A percentile compares a stretch with the other conserved stretches of the same genome.
Conservation (phyloP, 768 basidiomycete genomes). For the Suillus paluster region DNA sequence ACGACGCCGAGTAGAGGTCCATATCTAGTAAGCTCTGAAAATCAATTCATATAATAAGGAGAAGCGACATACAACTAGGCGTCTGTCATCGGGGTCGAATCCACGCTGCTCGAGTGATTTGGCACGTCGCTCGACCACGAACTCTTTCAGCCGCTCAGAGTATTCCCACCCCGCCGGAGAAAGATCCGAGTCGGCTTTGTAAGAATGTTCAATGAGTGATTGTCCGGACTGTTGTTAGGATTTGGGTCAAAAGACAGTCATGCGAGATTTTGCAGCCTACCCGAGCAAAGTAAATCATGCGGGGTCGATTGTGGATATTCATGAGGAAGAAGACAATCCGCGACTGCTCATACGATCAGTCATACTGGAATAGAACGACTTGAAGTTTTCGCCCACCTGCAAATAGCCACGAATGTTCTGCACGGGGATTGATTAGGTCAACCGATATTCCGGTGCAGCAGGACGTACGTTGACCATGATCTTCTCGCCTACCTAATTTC, state of each 20-base stretch:
- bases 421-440: slow-evolving; percentile 5
- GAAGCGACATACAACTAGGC: slow-evolving; percentile 60
- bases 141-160: slow-evolving; percentile 85
- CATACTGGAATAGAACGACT: not conserved
- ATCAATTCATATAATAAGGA: not conserved
- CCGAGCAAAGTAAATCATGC: slow-evolving; percentile 95
- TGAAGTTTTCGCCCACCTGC: slow-evolving; percentile 50
- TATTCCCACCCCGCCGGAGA: slow-evolving; percentile 97
- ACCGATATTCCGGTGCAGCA: not conserved
- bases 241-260: slow-evolving; percentile 1
- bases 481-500: slow-evolving; percentile 83
- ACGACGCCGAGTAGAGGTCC: slow-evolving; percentile 93
- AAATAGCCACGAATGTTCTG: slow-evolving; percentile 89
- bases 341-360: slow-evolving; percentile 53
- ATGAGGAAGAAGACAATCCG: slow-evolving; percentile 98
- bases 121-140: slow-evolving; percentile 82
- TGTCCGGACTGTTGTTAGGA: slow-evolving; percentile 86
- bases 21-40: slow-evolving; percentile 61
- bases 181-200: slow-evolving; percentile 97
- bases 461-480: slow-evolving; percentile 81
- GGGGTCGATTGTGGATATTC: slow-evolving; percentile 95
- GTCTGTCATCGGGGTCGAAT: slow-evolving; percentile 59
- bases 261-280: slow-evolving; percentile 48
- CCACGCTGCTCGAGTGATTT: slow-evolving; percentile 78
- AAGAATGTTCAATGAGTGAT: slow-evolving; percentile 97